Conservation (phyloP, 305 asterid genomes). For the Vinca major region DNA sequence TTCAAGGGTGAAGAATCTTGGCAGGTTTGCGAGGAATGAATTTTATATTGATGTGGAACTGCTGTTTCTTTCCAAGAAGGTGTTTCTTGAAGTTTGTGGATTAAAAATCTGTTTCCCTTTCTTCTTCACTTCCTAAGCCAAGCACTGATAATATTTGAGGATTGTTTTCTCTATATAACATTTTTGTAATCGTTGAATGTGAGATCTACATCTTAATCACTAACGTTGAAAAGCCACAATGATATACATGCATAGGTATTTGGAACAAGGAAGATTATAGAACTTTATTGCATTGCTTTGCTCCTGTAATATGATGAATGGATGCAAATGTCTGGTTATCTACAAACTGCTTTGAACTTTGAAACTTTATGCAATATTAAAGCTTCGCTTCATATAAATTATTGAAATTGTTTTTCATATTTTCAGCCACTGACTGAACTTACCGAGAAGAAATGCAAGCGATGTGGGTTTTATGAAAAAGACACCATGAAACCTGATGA, state of each 20-base stretch:
- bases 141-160: neutral
- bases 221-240: neutral
- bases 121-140: too few species aligned
- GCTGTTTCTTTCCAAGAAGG: too few species aligned
- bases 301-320: neutral
- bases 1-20: constrained; percentile 93
- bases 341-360: neutral
- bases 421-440: constrained; percentile 69
- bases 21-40: constrained; percentile 49
- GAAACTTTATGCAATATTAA: neutral
- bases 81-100: neutral
- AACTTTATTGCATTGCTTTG: neutral
- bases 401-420: neutral
- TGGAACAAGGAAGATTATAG: neutral
- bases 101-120: too few species aligned
- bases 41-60: neutral
- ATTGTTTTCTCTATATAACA: neutral
- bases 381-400: neutral
- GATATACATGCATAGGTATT: neutral
- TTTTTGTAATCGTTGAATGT: neutral
- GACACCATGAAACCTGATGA: constrained; percentile 46
- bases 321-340: neutral
- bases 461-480: constrained; percentile 79
- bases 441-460: constrained; percentile 55
- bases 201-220: neutral